These are phyloP conservation scores for Dillenia turbinata DNA, from an alignment of 164 flowering plant species.

Conservation along the genomic window DNA sequence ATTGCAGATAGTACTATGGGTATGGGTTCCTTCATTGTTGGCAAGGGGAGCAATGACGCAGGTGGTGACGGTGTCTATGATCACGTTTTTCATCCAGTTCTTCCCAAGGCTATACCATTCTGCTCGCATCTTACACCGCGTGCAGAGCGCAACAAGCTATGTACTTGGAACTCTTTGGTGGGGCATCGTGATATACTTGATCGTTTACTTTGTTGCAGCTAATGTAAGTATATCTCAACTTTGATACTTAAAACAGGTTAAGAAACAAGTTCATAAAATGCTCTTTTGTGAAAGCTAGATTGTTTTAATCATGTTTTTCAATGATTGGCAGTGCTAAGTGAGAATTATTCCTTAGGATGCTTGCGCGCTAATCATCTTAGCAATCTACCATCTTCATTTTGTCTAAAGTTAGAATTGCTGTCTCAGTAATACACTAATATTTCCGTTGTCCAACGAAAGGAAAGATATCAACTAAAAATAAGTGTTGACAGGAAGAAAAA, in stretches of 20 bases:
- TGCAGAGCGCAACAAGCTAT: slow-evolving; percentile 77
- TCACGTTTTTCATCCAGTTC: slow-evolving; percentile 73
- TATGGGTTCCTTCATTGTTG: slow-evolving; percentile 56
- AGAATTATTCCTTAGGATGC: too few species aligned
- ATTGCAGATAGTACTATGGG: slow-evolving; percentile 79
- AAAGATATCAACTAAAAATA: too few species aligned
- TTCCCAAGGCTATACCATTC: slow-evolving; percentile 89
- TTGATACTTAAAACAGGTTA: too few species aligned
- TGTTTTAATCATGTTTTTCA: too few species aligned
- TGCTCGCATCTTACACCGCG: slow-evolving; percentile 62
- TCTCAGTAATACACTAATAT: too few species aligned
- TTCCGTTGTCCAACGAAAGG: too few species aligned
- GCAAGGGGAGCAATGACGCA: slow-evolving; percentile 48
- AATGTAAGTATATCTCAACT: slow-evolving; percentile 46
- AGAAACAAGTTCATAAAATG: neutral
- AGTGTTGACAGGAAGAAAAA: too few species aligned
- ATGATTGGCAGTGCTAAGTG: too few species aligned
- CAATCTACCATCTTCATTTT: too few species aligned
- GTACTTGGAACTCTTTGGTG: slow-evolving; percentile 94
- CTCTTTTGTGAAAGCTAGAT: too few species aligned
- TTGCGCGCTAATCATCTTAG: too few species aligned
- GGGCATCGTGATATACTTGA: slow-evolving; percentile 89
- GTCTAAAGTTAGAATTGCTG: too few species aligned
- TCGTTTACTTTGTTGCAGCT: slow-evolving; percentile 84
- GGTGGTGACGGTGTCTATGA: slow-evolving; percentile 74